Evolutionary conservation across 805 yeast genomes (phyloP).

Genomic region (Yueomyces sinensis): DNA sequence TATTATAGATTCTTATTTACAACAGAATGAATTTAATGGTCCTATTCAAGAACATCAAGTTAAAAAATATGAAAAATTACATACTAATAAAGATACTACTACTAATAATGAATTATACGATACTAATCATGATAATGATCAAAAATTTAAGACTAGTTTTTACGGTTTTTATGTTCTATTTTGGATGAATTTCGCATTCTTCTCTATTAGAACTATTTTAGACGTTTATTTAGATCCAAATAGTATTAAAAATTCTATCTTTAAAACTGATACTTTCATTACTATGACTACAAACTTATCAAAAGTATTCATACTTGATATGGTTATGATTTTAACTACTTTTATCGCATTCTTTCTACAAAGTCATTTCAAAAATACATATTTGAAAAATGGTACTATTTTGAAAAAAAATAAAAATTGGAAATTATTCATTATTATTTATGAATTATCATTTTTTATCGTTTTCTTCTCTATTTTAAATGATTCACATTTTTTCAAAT

Average conservation of each 20-base stretch:
- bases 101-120: too few relatives aligned
- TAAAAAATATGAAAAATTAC: conserved; percentile 6
- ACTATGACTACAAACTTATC: conserved; percentile 46
- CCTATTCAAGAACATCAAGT: conserved; percentile 19
- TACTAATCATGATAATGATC: background rate
- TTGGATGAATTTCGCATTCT: conserved; percentile 55
- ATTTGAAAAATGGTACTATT: conserved; percentile 8
- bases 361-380: conserved; percentile 27
- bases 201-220: conserved; percentile 39
- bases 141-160: conserved; percentile 24
- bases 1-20: conserved; percentile 37
- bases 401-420: conserved; percentile 56
- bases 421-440: conserved; percentile 40
- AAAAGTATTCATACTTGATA: conserved; percentile 59
- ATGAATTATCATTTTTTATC: conserved; percentile 38
- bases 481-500: background rate
- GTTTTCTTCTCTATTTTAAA: conserved; percentile 30
- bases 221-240: conserved; percentile 35
- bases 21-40: conserved; percentile 13
- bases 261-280: conserved; percentile 33
- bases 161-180: conserved; percentile 72
- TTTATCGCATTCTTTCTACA: conserved; percentile 56
- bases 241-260: conserved; percentile 26
- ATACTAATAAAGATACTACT: background rate
- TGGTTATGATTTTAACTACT: conserved; percentile 54